These are phyloP conservation scores for Plasmodium falciparum DNA, from an alignment of 169 alveolate species.

Conservation along the genomic window DNA sequence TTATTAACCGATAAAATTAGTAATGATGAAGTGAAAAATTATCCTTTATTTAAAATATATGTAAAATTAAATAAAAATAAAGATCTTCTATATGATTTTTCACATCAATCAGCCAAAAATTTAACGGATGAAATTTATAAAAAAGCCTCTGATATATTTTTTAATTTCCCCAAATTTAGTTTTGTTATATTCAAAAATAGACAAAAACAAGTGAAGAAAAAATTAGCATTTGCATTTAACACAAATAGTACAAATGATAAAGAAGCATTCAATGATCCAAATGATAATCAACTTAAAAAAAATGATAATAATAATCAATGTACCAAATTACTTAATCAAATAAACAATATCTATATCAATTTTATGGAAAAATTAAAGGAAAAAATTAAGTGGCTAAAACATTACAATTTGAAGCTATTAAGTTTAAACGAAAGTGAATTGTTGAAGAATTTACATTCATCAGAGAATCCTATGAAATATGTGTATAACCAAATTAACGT, in stretches of 20 bases:
- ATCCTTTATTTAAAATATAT: conserved; percentile 70
- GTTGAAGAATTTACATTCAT: conserved; percentile 26
- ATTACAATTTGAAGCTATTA: conserved; percentile 57
- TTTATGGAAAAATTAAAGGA: conserved; percentile 76
- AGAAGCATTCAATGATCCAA: conserved; percentile 8
- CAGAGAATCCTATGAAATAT: conserved; percentile 72
- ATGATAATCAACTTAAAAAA: conserved; percentile 46
- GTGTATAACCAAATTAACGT: conserved; percentile 45
- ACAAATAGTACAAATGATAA: conserved; percentile 52
- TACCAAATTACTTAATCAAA: conserved; percentile 58
- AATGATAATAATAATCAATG: conserved; percentile 64
- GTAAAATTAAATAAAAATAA: conserved; percentile 45
- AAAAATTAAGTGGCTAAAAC: conserved; percentile 70
- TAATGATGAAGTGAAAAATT: conserved; percentile 73
- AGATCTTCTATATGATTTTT: conserved; percentile 53
- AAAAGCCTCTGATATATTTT: conserved; percentile 75
- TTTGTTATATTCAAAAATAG: conserved; percentile 63
- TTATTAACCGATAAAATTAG: conserved; percentile 68
- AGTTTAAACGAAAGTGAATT: conserved; percentile 42
- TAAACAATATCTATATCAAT: conserved; percentile 48
- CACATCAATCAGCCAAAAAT: conserved; percentile 69
- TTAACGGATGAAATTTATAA: conserved; percentile 67
- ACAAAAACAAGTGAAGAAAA: conserved; percentile 70
- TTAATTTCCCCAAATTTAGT: conserved; percentile 40
- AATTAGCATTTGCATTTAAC: conserved; percentile 52